phyloP scores from a whole-genome alignment of 768 basidiomycete species.

The Termitomyces sp. region DNA sequence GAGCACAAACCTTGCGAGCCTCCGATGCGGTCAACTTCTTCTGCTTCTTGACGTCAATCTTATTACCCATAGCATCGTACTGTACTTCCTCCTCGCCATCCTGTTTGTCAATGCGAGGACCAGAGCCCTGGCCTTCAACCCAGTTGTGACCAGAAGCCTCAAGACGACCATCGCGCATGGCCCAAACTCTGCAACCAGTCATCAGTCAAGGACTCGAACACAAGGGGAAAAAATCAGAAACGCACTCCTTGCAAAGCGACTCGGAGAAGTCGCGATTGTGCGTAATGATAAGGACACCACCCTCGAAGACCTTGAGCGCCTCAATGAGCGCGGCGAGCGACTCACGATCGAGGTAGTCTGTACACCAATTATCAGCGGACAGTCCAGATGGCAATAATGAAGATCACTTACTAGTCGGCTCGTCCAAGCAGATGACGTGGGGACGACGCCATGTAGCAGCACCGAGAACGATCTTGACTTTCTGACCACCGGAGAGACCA shows the following conservation, averaged over 20 bases:
- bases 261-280: constrained; percentile 99
- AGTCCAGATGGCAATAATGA: background rate
- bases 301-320: constrained; percentile 96
- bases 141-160: constrained; percentile 99
- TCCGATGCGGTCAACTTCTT: constrained; percentile 85
- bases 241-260: constrained; percentile 84
- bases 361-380: constrained; percentile 7
- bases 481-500: constrained; percentile 97
- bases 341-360: constrained; percentile 98
- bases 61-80: constrained; percentile 99
- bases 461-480: constrained; percentile 98
- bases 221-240: background rate
- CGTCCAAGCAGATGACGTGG: constrained; percentile 94
- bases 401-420: constrained; percentile 73
- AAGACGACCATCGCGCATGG: constrained; percentile 94
- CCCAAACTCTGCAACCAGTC: constrained; percentile 66
- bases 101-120: constrained; percentile 91
- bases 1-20: constrained; percentile 60
- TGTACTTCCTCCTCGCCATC: constrained; percentile 85
- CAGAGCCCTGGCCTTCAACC: constrained; percentile 98
- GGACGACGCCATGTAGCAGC: constrained; percentile 99
- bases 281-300: constrained; percentile 96
- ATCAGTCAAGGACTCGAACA: background rate
- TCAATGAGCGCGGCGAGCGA: constrained; percentile 98
- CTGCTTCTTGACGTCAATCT: constrained; percentile 76